phyloP scores from a whole-genome alignment of 2,329 filamentous ascomycete species.

The Clarireedia monteithiana region DNA sequence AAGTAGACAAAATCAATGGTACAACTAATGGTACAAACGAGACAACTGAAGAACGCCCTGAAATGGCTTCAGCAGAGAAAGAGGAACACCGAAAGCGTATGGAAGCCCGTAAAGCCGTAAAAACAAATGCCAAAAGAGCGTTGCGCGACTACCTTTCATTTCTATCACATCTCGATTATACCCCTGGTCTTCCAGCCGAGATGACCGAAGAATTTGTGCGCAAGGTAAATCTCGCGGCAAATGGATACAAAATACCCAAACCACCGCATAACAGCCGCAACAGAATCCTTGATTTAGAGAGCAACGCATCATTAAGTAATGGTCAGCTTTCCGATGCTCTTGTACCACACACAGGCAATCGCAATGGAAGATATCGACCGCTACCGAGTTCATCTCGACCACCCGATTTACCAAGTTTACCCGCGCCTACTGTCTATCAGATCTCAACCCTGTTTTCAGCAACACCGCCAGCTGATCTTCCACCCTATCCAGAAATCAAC shows the following conservation, averaged over 20 bases:
- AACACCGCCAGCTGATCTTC: constrained; percentile 57
- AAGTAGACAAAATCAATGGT: not conserved
- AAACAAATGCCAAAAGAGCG: constrained; percentile 66
- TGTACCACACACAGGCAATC: constrained; percentile 33
- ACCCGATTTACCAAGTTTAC: constrained; percentile 36
- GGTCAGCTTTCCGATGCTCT: constrained; percentile 35
- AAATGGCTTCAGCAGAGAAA: constrained; percentile 37
- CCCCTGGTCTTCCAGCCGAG: constrained; percentile 40
- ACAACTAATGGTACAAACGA: constrained; percentile 9
- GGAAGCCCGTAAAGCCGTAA: constrained; percentile 61
- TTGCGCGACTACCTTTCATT: constrained; percentile 68
- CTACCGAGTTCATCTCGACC: constrained; percentile 23
- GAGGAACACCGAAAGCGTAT: constrained; percentile 38
- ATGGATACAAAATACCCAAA: constrained; percentile 35
- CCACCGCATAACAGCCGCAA: constrained; percentile 23
- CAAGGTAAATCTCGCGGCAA: constrained; percentile 49
- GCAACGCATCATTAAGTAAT: constrained; percentile 27
- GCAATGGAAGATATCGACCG: constrained; percentile 24
- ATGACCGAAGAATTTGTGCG: constrained; percentile 41
- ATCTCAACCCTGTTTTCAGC: constrained; percentile 64
- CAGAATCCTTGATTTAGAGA: constrained; percentile 24
- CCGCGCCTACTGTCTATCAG: constrained; percentile 41
- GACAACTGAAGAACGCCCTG: constrained; percentile 14
- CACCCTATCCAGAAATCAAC: constrained; percentile 51
- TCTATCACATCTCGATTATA: constrained; percentile 69